Conservation (phyloP, 108 stramenopile species). For the Bacterosira constricta region DNA sequence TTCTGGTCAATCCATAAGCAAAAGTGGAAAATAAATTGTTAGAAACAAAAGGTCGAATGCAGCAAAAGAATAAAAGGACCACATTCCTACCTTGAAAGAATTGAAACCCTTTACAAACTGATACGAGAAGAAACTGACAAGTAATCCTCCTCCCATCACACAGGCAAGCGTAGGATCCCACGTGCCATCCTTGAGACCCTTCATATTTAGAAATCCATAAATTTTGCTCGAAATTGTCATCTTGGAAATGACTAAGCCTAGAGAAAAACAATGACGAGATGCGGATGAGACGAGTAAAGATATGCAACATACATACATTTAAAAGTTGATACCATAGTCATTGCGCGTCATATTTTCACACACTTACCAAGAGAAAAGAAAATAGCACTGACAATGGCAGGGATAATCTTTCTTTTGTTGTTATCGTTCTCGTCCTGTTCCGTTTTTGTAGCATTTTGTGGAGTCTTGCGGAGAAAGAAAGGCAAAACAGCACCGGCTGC, state of each 20-base stretch:
- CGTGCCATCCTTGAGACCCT: constrained; percentile 51
- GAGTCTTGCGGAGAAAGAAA: constrained; percentile 16
- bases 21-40: background rate
- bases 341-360: too few species aligned
- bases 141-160: constrained; percentile 80
- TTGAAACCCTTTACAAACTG: constrained; percentile 60
- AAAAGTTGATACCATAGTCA: too few species aligned
- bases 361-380: too few species aligned
- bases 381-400: constrained; percentile 26
- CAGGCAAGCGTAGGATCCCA: constrained; percentile 83
- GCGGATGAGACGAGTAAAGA: too few species aligned
- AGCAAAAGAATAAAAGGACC: background rate
- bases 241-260: constrained; percentile 63
- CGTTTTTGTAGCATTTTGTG: constrained; percentile 1
- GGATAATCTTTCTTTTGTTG: constrained; percentile 37
- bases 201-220: constrained; percentile 66
- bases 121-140: constrained; percentile 63
- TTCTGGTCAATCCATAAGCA: constrained; percentile 10
- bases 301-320: too few species aligned
- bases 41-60: background rate
- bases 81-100: constrained; percentile 34
- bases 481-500: constrained; percentile 16
- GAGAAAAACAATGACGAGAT: too few species aligned
- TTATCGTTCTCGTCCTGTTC: constrained; percentile 35
- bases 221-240: constrained; percentile 77